These are phyloP conservation scores for Phaffomyces antillensis DNA, from an alignment of 805 yeast species.

Conservation along the genomic window DNA sequence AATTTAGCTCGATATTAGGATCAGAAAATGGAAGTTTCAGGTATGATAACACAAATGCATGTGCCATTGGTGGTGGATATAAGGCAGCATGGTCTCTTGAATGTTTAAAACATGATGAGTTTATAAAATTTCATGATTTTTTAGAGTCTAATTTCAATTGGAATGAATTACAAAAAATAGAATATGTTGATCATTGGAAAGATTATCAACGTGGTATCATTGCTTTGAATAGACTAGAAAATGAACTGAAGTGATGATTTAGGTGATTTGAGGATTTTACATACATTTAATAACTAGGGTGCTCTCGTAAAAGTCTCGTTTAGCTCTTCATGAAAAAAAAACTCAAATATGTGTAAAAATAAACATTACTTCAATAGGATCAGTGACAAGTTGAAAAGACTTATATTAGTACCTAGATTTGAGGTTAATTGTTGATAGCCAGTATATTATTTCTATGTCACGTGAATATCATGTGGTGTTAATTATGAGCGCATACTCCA, in stretches of 20 bases:
- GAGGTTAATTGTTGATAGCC: rapidly evolving
- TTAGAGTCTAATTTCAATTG: conserved; percentile 41
- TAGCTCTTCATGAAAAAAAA: too few relatives aligned
- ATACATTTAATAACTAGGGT: too few relatives aligned
- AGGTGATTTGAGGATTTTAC: too few relatives aligned
- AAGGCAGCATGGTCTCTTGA: conserved; percentile 67
- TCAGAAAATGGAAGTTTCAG: conserved; percentile 52
- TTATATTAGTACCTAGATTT: too few relatives aligned
- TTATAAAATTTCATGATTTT: conserved; percentile 36
- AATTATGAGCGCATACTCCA: too few relatives aligned
- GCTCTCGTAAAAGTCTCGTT: too few relatives aligned
- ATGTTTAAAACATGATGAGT: conserved; percentile 11
- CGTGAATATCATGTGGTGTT: too few relatives aligned
- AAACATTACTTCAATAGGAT: too few relatives aligned
- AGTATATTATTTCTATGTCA: too few relatives aligned
- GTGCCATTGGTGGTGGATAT: conserved; percentile 88
- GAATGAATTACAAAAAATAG: conserved; percentile 27
- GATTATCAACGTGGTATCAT: conserved; percentile 24
- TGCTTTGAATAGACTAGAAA: conserved; percentile 26
- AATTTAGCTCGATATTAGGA: conserved; percentile 66
- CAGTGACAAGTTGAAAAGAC: too few relatives aligned
- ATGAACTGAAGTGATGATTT: conserved; percentile 4
- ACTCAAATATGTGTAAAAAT: too few relatives aligned
- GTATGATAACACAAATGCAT: conserved; percentile 78
- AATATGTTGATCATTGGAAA: conserved; percentile 24